Percentiles rank a stretch among this genome's conserved stretches.
phyloP scores from a whole-genome alignment of 2,329 filamentous ascomycete species.

The Metarhizium sp. region DNA sequence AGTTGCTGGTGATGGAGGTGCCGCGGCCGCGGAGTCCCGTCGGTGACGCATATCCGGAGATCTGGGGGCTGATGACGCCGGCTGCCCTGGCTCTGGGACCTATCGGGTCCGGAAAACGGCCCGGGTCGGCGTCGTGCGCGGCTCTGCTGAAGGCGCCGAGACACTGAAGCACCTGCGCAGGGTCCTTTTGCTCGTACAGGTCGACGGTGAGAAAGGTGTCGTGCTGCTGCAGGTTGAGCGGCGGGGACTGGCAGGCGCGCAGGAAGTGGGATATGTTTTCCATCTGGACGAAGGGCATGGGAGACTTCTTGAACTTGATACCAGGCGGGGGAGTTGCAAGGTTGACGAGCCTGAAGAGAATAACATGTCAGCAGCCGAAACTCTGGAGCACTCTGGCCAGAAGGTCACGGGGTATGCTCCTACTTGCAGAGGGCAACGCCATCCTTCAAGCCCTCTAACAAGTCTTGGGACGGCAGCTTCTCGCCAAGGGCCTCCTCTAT shows the following conservation, averaged over 20 bases:
- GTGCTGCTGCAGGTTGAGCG: slow-evolving; percentile 81
- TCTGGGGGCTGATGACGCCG: slow-evolving; percentile 54
- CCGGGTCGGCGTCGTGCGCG: slow-evolving; percentile 65
- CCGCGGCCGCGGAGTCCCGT: slow-evolving; percentile 35
- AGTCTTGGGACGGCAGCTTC: slow-evolving; percentile 60
- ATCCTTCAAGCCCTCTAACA: slow-evolving; percentile 82
- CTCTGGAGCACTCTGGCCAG: not conserved
- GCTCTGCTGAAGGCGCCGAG: slow-evolving; percentile 84
- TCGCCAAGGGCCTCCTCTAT: slow-evolving; percentile 76
- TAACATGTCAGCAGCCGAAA: not conserved
- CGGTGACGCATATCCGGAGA: slow-evolving; percentile 47
- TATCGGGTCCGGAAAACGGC: slow-evolving; percentile 64
- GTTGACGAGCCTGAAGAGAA: slow-evolving; percentile 62
- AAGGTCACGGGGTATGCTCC: slow-evolving; percentile 15
- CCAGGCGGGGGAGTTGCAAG: slow-evolving; percentile 66
- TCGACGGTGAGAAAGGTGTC: slow-evolving; percentile 97
- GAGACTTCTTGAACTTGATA: slow-evolving; percentile 81
- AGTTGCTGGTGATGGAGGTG: slow-evolving; percentile 48
- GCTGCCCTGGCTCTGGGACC: slow-evolving; percentile 52
- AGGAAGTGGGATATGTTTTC: slow-evolving; percentile 98
- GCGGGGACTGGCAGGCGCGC: slow-evolving; percentile 73
- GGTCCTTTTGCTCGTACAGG: slow-evolving; percentile 90
- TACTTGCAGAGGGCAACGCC: slow-evolving; percentile 90
- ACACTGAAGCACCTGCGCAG: slow-evolving; percentile 90
- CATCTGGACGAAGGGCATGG: slow-evolving; percentile 99